Conservation (phyloP, 2,329 filamentous ascomycete genomes). For the Tricladium varicosporioides region DNA sequence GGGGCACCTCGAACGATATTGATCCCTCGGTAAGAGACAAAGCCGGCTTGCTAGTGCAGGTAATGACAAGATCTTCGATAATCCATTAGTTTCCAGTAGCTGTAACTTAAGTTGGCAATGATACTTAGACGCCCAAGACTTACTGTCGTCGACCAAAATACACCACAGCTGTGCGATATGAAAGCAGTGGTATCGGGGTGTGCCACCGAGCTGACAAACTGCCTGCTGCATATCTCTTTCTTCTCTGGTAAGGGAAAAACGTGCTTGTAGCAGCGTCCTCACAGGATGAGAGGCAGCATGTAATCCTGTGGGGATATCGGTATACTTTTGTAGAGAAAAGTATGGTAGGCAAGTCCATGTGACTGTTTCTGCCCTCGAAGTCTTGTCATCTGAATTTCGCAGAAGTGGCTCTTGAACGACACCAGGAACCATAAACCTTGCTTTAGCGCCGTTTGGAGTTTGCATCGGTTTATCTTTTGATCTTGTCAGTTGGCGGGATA, state of each 20-base stretch:
- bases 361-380: background rate
- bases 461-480: background rate
- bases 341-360: background rate
- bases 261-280: background rate
- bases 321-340: background rate
- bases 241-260: background rate
- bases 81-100: background rate
- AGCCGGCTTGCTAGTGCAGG: background rate
- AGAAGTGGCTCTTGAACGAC: background rate
- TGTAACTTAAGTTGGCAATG: too few species aligned
- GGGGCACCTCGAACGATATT: background rate
- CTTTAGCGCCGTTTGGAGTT: background rate
- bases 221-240: background rate
- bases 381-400: background rate
- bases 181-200: background rate
- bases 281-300: background rate
- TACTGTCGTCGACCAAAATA: background rate
- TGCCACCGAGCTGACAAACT: background rate
- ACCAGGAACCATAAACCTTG: background rate
- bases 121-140: background rate
- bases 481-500: background rate
- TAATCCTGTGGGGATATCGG: background rate
- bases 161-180: background rate
- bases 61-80: background rate
- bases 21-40: background rate